Base-by-base conservation (phyloP, 805 yeast species). In the Saccharomycopsis malanga region DNA sequence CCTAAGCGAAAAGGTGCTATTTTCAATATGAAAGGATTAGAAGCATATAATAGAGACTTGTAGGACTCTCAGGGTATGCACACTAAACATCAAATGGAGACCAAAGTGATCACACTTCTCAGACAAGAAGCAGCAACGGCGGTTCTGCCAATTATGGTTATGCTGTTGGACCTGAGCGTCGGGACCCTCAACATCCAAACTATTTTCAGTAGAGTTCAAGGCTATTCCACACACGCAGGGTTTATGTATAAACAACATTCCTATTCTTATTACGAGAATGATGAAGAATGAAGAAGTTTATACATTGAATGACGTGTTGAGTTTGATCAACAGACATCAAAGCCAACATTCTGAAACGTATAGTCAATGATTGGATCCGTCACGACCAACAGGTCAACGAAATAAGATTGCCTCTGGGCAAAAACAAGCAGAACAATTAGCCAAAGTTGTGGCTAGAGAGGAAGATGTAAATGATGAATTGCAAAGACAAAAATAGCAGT, bases 231-330 rank as follows among this genome's bases (percentile, higher is more conserved):
- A 7, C 18, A 18, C 9, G 6, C 18, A 14, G 17, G 17, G 18
- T 32, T 32, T n/a, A 18, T 32, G 9, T 32, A 32, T 18, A 9
- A 18, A 9, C 12, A 32, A 10, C 36, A 14, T 32, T 6, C 17
- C 17, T 32, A 32, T 32, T 18, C 36, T 12, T 32, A 12, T 32
- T 41, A 41, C 14, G 44, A 30, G 14, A 20, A 27, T 40, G 40
- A 35, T 4, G 46, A 23, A 10, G 44, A 44, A 34, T 14, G 51
- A 44, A 17, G 43, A 47, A 9, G 48, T 48, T n/a, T 51, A 48
- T 34, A 51, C 53, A 9, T 38, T 51, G 12, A 49, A 45, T 10
- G 54, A 51, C 38, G 39, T 51, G 12, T 49, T 51, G 45, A 43
- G 48, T 30, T 37, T 51, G 23, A 42, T 51, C 36, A 48, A 41